Conservation (phyloP, 257 asterid genomes). For the Orobanche coerulescens region DNA sequence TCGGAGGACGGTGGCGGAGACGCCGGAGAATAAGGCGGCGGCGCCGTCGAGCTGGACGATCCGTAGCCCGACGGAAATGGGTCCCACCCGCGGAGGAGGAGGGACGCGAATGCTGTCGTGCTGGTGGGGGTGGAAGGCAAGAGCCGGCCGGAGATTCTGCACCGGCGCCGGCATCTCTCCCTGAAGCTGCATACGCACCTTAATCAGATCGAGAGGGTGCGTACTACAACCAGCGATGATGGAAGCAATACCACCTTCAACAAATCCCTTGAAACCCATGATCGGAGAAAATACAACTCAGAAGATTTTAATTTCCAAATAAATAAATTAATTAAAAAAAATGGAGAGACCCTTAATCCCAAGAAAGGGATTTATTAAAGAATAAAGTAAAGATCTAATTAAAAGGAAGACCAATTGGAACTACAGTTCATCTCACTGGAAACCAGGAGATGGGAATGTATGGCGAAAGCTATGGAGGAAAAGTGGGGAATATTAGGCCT, state of each 20-base stretch:
- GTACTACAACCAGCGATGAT: slow-evolving; percentile 83
- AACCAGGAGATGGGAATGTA: slow-evolving; percentile 88
- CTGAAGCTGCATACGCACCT: slow-evolving; percentile 86
- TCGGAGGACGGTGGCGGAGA: slow-evolving; percentile 90
- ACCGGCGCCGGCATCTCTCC: slow-evolving; percentile 40
- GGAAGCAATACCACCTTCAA: slow-evolving; percentile 90
- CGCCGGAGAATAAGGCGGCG: slow-evolving; percentile 75
- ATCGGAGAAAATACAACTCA: not conserved
- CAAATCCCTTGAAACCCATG: slow-evolving; percentile 85
- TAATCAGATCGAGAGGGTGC: slow-evolving; percentile 73
- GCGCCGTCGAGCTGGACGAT: slow-evolving; percentile 68
- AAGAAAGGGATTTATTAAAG: not conserved
- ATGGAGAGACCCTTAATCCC: too few relatives aligned
- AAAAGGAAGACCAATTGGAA: slow-evolving; percentile 45
- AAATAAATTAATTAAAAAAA: not conserved
- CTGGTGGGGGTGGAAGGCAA: slow-evolving; percentile 37
- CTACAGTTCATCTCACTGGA: slow-evolving; percentile 85
- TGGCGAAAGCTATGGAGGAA: slow-evolving; percentile 62
- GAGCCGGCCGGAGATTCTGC: slow-evolving; percentile 51
- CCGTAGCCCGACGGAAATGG: slow-evolving; percentile 49
- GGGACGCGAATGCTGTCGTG: slow-evolving; percentile 30
- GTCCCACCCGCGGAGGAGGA: slow-evolving; percentile 56
- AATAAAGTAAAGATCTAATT: not conserved
- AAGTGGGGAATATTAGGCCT: slow-evolving; percentile 77
- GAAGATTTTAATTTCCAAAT: not conserved